Conservation (phyloP, 495 filamentous ascomycete species). For the Aspergillus avenaceus region DNA sequence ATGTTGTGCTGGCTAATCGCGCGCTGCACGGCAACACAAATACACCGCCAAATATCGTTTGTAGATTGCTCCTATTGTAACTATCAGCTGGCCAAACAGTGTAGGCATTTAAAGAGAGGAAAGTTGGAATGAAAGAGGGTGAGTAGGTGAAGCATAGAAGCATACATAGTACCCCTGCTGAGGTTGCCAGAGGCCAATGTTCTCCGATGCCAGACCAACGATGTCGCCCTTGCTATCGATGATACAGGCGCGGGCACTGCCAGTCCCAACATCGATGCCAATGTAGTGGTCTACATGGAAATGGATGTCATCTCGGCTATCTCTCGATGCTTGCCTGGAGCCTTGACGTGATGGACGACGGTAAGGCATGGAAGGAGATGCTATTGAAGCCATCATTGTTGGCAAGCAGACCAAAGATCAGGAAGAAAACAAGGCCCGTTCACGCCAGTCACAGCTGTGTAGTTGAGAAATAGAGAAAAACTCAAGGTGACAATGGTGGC, state of each 20-base stretch:
- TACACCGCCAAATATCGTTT: slow-evolving; percentile 88
- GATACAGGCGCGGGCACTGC: slow-evolving; percentile 90
- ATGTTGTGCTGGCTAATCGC: slow-evolving; percentile 76
- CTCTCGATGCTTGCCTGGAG: slow-evolving; percentile 52
- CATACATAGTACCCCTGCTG: slow-evolving; percentile 79
- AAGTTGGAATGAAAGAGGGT: too few relatives aligned
- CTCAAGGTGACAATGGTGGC: too few relatives aligned
- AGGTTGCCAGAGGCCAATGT: slow-evolving; percentile 95
- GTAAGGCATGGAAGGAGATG: slow-evolving; percentile 24
- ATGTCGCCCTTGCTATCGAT: slow-evolving; percentile 90
- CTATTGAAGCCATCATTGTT: slow-evolving; percentile 17
- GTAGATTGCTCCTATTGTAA: slow-evolving; percentile 87
- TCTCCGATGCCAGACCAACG: slow-evolving; percentile 82
- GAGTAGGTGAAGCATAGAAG: background rate
- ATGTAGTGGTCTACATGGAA: slow-evolving; percentile 67
- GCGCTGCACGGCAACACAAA: slow-evolving; percentile 75
- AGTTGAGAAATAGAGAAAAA: too few relatives aligned
- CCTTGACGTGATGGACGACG: slow-evolving; percentile 29
- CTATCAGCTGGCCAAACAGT: slow-evolving; percentile 2
- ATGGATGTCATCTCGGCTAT: slow-evolving; percentile 52
- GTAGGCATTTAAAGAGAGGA: too few relatives aligned
- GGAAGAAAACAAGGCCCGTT: background rate
- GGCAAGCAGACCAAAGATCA: background rate
- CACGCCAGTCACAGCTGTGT: too few relatives aligned
- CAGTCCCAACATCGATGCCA: slow-evolving; percentile 94